Percentiles rank a stretch among this genome's conserved stretches.
Evolutionary conservation across 805 yeast species (phyloP).

Genomic region (Wickerhamiella spandovensis): DNA sequence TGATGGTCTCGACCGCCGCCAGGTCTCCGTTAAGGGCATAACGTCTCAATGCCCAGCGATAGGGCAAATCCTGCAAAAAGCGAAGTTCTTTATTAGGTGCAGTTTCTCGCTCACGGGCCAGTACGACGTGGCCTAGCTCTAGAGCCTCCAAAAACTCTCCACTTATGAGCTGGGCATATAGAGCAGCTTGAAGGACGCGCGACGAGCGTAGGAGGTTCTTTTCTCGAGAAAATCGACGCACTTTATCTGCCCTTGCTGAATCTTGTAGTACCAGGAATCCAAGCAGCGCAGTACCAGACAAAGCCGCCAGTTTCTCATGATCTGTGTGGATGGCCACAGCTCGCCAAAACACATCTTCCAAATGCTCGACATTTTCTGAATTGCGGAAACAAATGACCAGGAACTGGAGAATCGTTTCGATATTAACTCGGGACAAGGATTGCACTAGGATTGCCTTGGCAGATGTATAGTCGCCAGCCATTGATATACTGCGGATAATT

Average conservation of each 20-base stretch:
- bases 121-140: conserved; percentile 4
- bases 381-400: conserved; percentile 6
- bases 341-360: conserved; percentile 7
- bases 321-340: not conserved
- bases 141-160: conserved; percentile 2
- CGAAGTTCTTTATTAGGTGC: not conserved
- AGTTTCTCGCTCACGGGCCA: not conserved
- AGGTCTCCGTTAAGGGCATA: conserved; percentile 4
- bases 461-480: conserved; percentile 12
- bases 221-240: not conserved
- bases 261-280: conserved; percentile 12
- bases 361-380: conserved; percentile 10
- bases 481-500: conserved; percentile 10
- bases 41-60: conserved; percentile 6
- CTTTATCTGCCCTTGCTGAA: not conserved
- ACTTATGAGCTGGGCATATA: not conserved
- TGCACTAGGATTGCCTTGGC: conserved; percentile 14
- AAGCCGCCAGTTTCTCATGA: conserved; percentile 4
- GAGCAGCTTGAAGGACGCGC: not conserved
- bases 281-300: conserved; percentile 7
- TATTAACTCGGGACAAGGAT: conserved; percentile 4
- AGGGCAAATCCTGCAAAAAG: not conserved
- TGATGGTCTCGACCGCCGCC: conserved; percentile 5
- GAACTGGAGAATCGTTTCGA: conserved; percentile 8
- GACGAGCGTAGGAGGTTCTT: not conserved